Percentiles rank a stretch among this genome's conserved stretches.
These are phyloP conservation scores for Ogataea allantospora DNA, from an alignment of 805 yeast genomes.

Conservation along the genomic window DNA sequence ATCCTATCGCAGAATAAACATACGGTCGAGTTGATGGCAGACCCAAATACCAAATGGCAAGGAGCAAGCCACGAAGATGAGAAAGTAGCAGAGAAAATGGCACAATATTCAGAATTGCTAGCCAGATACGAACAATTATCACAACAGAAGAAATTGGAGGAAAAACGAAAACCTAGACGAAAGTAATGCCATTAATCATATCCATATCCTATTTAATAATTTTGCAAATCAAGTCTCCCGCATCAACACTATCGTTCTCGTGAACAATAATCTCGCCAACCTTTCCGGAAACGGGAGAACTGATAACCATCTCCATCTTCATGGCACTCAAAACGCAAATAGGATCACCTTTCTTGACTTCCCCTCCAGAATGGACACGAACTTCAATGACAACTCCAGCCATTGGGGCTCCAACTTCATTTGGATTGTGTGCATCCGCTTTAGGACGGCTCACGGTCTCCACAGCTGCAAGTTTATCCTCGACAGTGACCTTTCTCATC, in stretches of 20 bases:
- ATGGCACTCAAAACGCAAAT: slow-evolving; percentile 92
- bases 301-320: slow-evolving; percentile 99
- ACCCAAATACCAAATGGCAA: slow-evolving; percentile 14
- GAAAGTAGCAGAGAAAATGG: slow-evolving; percentile 18
- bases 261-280: slow-evolving; percentile 73
- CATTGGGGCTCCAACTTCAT: slow-evolving; percentile 98
- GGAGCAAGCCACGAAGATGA: slow-evolving; percentile 21
- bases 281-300: slow-evolving; percentile 86
- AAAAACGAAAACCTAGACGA: slow-evolving; percentile 18
- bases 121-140: slow-evolving; percentile 21
- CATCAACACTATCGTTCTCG: slow-evolving; percentile 95
- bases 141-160: slow-evolving; percentile 2
- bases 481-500: slow-evolving; percentile 90
- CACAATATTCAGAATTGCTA: slow-evolving; percentile 30
- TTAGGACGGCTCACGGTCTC: slow-evolving; percentile 86
- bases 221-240: slow-evolving; percentile 79
- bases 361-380: slow-evolving; percentile 81
- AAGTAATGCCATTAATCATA: slow-evolving; percentile 1
- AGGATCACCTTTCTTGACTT: slow-evolving; percentile 95
- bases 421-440: slow-evolving; percentile 83
- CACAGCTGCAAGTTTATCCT: slow-evolving; percentile 82
- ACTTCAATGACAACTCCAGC: slow-evolving; percentile 97
- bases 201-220: slow-evolving; percentile 37
- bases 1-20: slow-evolving; percentile 62
- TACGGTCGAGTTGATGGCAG: slow-evolving; percentile 45